phyloP scores from a whole-genome alignment of 2,329 filamentous ascomycete species.

The Xenosphaeropsis pyriputrescens region DNA sequence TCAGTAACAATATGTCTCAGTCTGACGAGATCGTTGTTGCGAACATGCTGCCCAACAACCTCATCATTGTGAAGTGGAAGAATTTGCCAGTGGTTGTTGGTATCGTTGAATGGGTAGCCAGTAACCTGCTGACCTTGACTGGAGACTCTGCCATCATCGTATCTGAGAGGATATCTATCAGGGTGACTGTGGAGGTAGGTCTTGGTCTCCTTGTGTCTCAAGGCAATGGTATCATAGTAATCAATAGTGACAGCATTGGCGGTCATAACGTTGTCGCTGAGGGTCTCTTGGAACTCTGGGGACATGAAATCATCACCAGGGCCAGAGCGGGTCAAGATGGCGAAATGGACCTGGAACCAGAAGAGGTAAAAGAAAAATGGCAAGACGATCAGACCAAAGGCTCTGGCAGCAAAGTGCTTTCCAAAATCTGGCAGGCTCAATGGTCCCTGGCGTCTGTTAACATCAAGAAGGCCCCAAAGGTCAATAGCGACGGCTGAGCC shows the following conservation, averaged over 20 bases:
- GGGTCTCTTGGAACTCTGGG: constrained; percentile 91
- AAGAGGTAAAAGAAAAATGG: constrained; percentile 98
- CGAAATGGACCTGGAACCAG: constrained; percentile 99
- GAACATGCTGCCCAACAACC: constrained; percentile 48
- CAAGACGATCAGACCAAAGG: constrained; percentile 74
- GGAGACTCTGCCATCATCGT: constrained; percentile 93
- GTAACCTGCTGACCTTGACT: constrained; percentile 97
- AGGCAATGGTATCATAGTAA: constrained; percentile 77
- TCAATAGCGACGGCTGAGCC: constrained; percentile 89
- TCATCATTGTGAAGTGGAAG: constrained; percentile 52
- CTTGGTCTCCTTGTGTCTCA: constrained; percentile 96
- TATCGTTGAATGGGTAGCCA: constrained; percentile 95
- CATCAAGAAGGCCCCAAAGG: constrained; percentile 84
- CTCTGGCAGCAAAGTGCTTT: constrained; percentile 81
- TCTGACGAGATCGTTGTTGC: constrained; percentile 74
- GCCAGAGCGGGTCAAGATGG: constrained; percentile 74
- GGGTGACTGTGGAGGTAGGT: constrained; percentile 88
- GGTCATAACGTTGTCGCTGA: constrained; percentile 89
- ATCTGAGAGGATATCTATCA: constrained; percentile 80
- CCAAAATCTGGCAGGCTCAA: constrained; percentile 65
- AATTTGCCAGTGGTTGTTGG: constrained; percentile 97
- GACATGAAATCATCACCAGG: constrained; percentile 99
- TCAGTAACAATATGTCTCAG: constrained; percentile 80
- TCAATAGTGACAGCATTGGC: constrained; percentile 74
- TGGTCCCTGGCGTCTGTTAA: constrained; percentile 73